Evolutionary conservation across 768 basidiomycete genomes (phyloP).

Genomic region (Termitomyces sp.): DNA sequence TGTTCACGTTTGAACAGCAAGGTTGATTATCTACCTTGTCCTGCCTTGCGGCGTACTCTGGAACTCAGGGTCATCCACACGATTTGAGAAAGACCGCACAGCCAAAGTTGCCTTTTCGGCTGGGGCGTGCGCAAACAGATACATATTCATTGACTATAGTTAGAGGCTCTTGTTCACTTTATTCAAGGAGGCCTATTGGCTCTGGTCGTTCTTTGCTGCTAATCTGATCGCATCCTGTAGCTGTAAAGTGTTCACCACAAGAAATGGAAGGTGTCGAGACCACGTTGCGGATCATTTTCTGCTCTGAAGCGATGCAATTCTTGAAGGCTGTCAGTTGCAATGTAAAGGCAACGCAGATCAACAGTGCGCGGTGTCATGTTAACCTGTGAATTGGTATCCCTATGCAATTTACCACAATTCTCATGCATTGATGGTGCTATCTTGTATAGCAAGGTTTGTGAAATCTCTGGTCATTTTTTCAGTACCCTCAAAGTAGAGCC

Average conservation of each 20-base stretch:
- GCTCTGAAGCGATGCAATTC: background rate
- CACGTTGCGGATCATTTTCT: background rate
- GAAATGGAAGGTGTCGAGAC: background rate
- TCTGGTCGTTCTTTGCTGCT: background rate
- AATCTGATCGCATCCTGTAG: too few relatives aligned
- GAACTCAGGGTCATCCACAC: constrained; percentile 9
- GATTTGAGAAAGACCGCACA: background rate
- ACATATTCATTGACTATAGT: too few relatives aligned
- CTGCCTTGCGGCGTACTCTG: constrained; percentile 13
- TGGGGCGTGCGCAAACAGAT: too few relatives aligned
- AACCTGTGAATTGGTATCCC: background rate
- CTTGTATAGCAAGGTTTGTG: background rate
- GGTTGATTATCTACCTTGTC: background rate
- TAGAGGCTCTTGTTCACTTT: background rate
- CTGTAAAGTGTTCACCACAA: too few relatives aligned
- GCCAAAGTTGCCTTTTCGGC: constrained; percentile 1
- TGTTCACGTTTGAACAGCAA: background rate
- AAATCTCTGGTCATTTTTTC: background rate
- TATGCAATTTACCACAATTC: background rate
- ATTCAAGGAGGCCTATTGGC: too few relatives aligned
- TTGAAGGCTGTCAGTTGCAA: background rate
- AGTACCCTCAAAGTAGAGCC: background rate
- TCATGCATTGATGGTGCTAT: background rate
- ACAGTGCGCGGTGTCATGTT: background rate
- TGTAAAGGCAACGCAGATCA: background rate